Conservation (phyloP, 225 moss, liverwort and hornwort genomes). For the Asterella californica region DNA sequence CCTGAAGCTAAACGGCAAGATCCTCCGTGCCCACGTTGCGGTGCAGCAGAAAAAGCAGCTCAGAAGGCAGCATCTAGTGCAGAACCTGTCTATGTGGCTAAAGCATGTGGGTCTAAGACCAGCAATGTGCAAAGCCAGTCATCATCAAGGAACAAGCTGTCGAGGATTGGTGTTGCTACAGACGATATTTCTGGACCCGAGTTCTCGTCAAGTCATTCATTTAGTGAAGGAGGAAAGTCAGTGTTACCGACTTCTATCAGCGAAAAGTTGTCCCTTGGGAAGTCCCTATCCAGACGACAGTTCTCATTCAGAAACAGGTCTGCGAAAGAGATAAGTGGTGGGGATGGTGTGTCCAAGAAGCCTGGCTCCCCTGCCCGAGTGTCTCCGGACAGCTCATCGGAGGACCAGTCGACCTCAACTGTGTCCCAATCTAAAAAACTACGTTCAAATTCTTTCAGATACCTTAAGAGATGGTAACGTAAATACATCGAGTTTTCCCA, state of each 20-base stretch:
- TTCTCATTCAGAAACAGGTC: slow-evolving; percentile 40
- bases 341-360: slow-evolving; percentile 26
- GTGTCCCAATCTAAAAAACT: slow-evolving; percentile 30
- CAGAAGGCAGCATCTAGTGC: slow-evolving; percentile 27
- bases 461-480: slow-evolving; percentile 28
- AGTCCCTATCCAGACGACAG: slow-evolving; percentile 36
- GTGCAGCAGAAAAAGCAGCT: slow-evolving; percentile 42
- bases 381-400: slow-evolving; percentile 41
- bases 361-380: slow-evolving; percentile 36
- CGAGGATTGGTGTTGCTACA: slow-evolving; percentile 69
- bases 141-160: slow-evolving; percentile 64
- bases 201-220: slow-evolving; percentile 23
- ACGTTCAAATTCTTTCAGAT: slow-evolving; percentile 40
- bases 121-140: slow-evolving; percentile 21
- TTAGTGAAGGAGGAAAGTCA: slow-evolving; percentile 37
- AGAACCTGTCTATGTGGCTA: slow-evolving; percentile 31
- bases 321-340: slow-evolving; percentile 31
- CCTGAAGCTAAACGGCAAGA: slow-evolving; percentile 67
- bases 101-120: slow-evolving; percentile 10
- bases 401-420: slow-evolving; percentile 21
- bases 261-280: slow-evolving; percentile 44
- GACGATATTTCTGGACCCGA: slow-evolving; percentile 47
- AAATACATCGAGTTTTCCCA: background rate
- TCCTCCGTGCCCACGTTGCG: slow-evolving; percentile 74
- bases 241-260: slow-evolving; percentile 33